These are phyloP conservation scores for Cardiosporidium cionae DNA, from an alignment of 169 alveolate genomes.

Conservation along the genomic window DNA sequence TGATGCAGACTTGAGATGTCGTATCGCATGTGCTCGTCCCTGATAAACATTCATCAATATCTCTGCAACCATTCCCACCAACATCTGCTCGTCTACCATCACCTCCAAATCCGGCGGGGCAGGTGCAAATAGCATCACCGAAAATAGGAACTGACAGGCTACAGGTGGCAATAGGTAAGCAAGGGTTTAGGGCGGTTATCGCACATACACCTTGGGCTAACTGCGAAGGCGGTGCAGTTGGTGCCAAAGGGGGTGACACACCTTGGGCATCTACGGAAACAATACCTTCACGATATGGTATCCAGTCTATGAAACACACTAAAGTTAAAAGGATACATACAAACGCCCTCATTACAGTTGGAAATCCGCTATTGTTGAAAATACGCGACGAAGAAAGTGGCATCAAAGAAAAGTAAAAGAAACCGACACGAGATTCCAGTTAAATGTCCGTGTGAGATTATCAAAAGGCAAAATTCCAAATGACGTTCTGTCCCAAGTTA, in stretches of 20 bases:
- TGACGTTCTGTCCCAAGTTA: too few species aligned
- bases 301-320: too few species aligned
- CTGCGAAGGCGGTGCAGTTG: neutral
- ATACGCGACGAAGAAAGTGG: too few species aligned
- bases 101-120: slow-evolving; percentile 44
- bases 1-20: slow-evolving; percentile 29
- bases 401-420: too few species aligned
- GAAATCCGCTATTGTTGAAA: too few species aligned
- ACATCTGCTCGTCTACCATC: slow-evolving; percentile 35
- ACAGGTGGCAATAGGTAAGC: slow-evolving; percentile 12
- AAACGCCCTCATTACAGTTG: too few species aligned
- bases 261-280: neutral
- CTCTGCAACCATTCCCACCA: slow-evolving; percentile 40
- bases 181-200: slow-evolving; percentile 11
- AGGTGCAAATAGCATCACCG: slow-evolving; percentile 41
- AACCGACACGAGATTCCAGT: too few species aligned
- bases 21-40: slow-evolving; percentile 34
- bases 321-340: too few species aligned
- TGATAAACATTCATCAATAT: slow-evolving; percentile 38
- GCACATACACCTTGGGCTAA: slow-evolving; percentile 7
- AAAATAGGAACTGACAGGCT: slow-evolving; percentile 17
- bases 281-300: too few species aligned
- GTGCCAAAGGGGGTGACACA: neutral
- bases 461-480: too few species aligned
- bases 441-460: too few species aligned